Conservation (phyloP, 2,329 filamentous ascomycete genomes). For the Alternaria gansuensis region DNA sequence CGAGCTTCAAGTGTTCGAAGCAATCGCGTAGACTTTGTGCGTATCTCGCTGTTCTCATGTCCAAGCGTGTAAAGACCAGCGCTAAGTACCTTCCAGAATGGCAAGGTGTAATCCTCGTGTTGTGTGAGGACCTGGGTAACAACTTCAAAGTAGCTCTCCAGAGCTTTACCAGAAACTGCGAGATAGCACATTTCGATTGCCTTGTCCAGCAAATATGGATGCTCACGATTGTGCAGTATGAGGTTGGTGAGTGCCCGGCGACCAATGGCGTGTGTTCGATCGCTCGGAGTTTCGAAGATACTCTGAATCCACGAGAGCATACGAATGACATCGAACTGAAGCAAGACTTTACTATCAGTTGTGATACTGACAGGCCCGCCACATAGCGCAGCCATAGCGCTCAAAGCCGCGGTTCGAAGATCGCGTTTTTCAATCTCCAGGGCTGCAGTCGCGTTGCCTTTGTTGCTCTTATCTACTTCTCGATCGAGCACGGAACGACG, state of each 20-base stretch:
- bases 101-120: conserved; percentile 79
- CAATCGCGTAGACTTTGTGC: conserved; percentile 85
- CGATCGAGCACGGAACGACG: conserved; percentile 83
- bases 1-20: conserved; percentile 83
- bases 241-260: conserved; percentile 87
- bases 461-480: conserved; percentile 74
- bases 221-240: conserved; percentile 88
- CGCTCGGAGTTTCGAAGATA: conserved; percentile 91
- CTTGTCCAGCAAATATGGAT: conserved; percentile 84
- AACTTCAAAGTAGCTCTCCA: conserved; percentile 95
- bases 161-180: conserved; percentile 78
- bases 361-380: conserved; percentile 83
- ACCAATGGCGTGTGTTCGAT: conserved; percentile 90
- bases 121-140: conserved; percentile 87
- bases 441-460: conserved; percentile 81
- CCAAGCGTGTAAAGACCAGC: conserved; percentile 92
- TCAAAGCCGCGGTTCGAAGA: conserved; percentile 86
- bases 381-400: conserved; percentile 94
- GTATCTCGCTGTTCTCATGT: conserved; percentile 86
- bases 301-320: conserved; percentile 96
- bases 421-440: conserved; percentile 98
- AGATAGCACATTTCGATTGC: conserved; percentile 92
- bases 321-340: conserved; percentile 90
- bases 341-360: conserved; percentile 83
- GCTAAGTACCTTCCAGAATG: conserved; percentile 90